These are phyloP conservation scores for Setaria italica DNA, from an alignment of 202 grass and related monocot genomes.

Conservation along the genomic window DNA sequence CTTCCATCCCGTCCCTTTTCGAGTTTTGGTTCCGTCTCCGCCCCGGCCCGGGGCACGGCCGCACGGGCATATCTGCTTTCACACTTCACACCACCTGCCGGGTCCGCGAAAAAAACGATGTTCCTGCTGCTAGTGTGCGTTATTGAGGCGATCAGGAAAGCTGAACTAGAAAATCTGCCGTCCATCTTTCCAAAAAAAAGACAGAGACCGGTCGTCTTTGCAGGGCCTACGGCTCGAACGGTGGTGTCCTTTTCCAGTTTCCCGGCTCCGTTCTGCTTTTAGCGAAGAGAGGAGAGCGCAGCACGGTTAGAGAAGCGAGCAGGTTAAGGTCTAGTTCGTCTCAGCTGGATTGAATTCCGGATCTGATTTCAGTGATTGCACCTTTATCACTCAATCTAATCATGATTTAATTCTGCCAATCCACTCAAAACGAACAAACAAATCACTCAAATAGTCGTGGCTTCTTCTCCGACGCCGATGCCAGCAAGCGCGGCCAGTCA, in stretches of 20 bases:
- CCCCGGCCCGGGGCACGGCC: too few species aligned
- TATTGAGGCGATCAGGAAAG: background rate
- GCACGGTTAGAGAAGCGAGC: background rate
- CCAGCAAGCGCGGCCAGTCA: too few species aligned
- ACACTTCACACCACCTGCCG: background rate
- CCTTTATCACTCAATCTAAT: too few species aligned
- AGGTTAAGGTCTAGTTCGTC: too few species aligned
- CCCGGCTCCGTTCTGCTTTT: background rate
- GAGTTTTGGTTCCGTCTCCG: too few species aligned
- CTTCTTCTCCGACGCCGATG: too few species aligned
- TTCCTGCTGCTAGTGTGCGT: background rate
- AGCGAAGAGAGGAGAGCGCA: background rate
- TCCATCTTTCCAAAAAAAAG: background rate
- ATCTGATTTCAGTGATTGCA: too few species aligned
- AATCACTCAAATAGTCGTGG: too few species aligned
- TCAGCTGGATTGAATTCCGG: too few species aligned
- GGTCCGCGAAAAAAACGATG: background rate
- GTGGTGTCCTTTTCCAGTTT: background rate
- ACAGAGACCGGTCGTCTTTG: background rate
- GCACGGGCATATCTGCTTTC: conserved; percentile 32
- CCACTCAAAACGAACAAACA: too few species aligned
- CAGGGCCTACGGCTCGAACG: background rate
- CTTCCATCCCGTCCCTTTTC: background rate
- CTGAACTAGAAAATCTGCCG: conserved; percentile 9
- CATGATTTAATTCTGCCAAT: too few species aligned